Evolutionary conservation across 768 basidiomycete genomes (phyloP), one percentile per base, ranked within the genome.

Genomic region (Pholiota molesta): DNA sequence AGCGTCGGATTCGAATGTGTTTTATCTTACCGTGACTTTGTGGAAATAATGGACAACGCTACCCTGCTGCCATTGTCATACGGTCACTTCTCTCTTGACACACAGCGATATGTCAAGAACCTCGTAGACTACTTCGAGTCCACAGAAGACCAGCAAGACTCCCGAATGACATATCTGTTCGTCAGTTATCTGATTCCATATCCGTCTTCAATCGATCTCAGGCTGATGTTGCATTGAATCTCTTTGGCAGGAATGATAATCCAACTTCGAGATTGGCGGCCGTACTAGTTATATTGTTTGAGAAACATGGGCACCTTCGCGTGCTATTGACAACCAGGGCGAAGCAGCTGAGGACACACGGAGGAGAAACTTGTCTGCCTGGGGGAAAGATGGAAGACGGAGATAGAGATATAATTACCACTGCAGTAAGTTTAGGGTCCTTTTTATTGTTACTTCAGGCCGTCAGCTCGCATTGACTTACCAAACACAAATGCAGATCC

Each of bases 301-400:
- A 93, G 69, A 74, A 80, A 19, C 81, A 76, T 1, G 86, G 82
- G 13, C 75, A 81, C 49, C 75, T 95, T 5, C 82, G 86, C n/a
- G 92, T 95, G 2, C 76, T 94, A 19, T 77, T 95, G 52, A 95
- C 94, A 0, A 95, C 93, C 3, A 84, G 94, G 16, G 90, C 91
- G 4, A 92, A 90, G 70, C 70, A 73, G 5, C 79, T 92, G 5
- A 79, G 88, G 23, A 81, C 85, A 0, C 89, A 92, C 68, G 86
- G 89, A 1, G 91, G 89, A 16, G 84, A 92, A 68, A 91, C 91
- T 1, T 92, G 93, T 1, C 73, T 95, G 0, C 94, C 94, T 0
- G 94, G 94, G 16, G 94, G 94, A 3, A 91, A 88, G 68, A 80
- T 83, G 39, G 94, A 95, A 64, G 81, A 83, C 3, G 78, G 71